phyloP scores from a whole-genome alignment of 768 basidiomycete species.

The Mycena sanguinolenta region DNA sequence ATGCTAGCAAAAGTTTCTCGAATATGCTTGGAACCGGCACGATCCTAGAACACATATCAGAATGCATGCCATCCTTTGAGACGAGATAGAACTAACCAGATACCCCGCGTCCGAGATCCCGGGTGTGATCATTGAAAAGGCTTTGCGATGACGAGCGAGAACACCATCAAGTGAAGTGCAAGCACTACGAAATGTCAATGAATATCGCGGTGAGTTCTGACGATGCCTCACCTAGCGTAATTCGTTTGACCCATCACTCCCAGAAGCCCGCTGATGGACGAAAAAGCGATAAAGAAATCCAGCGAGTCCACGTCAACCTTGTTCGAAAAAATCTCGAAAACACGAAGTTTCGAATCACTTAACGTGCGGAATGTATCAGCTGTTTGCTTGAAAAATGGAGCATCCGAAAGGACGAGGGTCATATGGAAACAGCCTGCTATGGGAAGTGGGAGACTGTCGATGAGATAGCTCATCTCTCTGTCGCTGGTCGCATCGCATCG shows the following conservation, averaged over 20 bases:
- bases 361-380: conserved; percentile 9
- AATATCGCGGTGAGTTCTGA: neutral
- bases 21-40: neutral
- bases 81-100: conserved; percentile 14
- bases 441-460: conserved; percentile 2
- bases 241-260: conserved; percentile 24
- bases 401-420: conserved; percentile 14
- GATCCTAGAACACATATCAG: conserved; percentile 4
- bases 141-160: too few relatives aligned
- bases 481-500: conserved; percentile 16
- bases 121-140: too few relatives aligned
- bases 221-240: conserved; percentile 19
- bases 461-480: conserved; percentile 8
- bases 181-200: neutral
- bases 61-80: neutral
- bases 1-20: conserved; percentile 1
- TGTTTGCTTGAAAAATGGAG: conserved; percentile 24
- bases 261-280: conserved; percentile 19
- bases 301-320: conserved; percentile 11
- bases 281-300: conserved; percentile 24
- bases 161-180: too few relatives aligned
- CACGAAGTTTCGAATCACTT: conserved; percentile 16
- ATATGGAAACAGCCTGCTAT: conserved; percentile 28
- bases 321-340: conserved; percentile 12
- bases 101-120: too few relatives aligned